Evolutionary conservation across 139 green algal species (phyloP), one percentile per base, ranked within the genome.

Genomic region (Chlamydomonas eustigma): DNA sequence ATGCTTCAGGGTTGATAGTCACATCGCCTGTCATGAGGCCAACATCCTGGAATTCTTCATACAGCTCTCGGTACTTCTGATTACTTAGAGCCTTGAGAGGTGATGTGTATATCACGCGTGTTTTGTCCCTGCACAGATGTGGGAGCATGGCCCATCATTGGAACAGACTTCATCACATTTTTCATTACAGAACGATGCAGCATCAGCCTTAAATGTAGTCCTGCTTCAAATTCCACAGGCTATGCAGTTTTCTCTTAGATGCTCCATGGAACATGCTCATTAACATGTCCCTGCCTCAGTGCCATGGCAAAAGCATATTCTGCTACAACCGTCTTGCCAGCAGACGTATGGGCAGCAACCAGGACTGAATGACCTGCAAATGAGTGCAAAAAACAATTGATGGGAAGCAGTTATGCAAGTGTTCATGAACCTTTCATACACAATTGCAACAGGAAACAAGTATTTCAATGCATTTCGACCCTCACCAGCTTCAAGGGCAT

Each of bases 71-170:
- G 68, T 75, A 99, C 84, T 99, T 99, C 77, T 99, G 95, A 85
- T 99, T 99, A 85, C 80, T 92, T 52, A 99, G 90, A 3, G 94
- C 94, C 84, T 99, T 99, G 1, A 99, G 71, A 1, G 95, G 95
- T 0, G 90, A 97, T 39, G 95, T 99, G 88, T 99, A 99, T 0
- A 99, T 88, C 12, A 98, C 91, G 6, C 88, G 83, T 80, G 95
- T 89, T 28, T 89, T 85, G 50, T 90, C 77, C 0, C 86, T 78
- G 33, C 93, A n/a, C n/a, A n/a, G n/a, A n/a, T n/a, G n/a, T n/a
- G n/a, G n/a, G n/a, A n/a, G n/a, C n/a, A 85, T 2, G 90, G 83
- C 75, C n/a, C n/a, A n/a, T n/a, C n/a, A n/a, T n/a, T n/a, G n/a
- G n/a, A n/a, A n/a, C n/a, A n/a, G n/a, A n/a, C n/a, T n/a, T n/a